Evolutionary conservation across 139 green algal genomes (phyloP).

Genomic region (Micractinium sp.): DNA sequence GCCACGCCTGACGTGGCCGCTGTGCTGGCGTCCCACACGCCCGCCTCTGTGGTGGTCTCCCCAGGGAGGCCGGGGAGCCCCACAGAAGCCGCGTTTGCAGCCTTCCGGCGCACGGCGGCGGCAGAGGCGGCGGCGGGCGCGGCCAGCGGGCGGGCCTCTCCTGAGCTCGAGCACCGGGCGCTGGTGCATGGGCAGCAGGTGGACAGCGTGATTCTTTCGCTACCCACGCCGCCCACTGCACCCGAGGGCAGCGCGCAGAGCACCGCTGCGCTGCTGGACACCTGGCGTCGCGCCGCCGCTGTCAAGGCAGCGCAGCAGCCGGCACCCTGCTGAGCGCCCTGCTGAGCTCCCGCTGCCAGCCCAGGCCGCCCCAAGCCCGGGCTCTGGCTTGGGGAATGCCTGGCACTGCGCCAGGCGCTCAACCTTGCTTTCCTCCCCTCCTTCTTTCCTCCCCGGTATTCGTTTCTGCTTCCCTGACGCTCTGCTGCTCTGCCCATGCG

Average conservation of each 20-base stretch:
- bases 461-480: background rate
- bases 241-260: background rate
- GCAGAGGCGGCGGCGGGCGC: background rate
- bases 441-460: background rate
- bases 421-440: background rate
- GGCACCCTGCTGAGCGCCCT: no score
- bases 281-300: background rate
- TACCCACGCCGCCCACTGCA: no score
- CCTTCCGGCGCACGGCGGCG: background rate
- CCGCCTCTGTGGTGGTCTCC: background rate
- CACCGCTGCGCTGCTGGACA: background rate
- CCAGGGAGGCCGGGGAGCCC: background rate
- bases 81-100: background rate
- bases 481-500: background rate
- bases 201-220: background rate
- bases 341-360: no score
- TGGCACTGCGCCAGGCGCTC: no score
- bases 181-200: background rate
- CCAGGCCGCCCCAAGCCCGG: no score
- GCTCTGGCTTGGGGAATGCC: no score
- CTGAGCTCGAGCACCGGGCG: background rate
- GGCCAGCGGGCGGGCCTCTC: background rate
- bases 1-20: background rate
- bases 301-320: background rate
- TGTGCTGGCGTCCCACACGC: background rate